Percentiles rank a stretch among this genome's conserved stretches.
phyloP scores from a whole-genome alignment of 2,329 filamentous ascomycete species.

The Curvularia sp. region DNA sequence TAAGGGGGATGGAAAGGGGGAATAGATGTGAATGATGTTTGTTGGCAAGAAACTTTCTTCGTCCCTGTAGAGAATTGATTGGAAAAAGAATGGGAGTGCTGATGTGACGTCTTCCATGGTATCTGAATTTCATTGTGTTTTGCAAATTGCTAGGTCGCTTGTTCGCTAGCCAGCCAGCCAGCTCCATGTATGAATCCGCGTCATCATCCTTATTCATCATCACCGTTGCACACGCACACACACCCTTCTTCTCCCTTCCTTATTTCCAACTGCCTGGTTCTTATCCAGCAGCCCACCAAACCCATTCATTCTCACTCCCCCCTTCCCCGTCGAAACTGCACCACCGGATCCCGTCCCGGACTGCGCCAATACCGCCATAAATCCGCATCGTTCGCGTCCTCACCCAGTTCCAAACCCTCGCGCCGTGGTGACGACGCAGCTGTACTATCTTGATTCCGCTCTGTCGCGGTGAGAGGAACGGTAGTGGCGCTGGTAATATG shows the following conservation, averaged over 20 bases:
- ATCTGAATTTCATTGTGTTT: no score
- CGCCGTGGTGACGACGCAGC: not conserved
- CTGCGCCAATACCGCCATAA: conserved; percentile 5
- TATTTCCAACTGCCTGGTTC: no score
- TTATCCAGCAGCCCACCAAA: not conserved
- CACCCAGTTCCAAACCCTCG: no score
- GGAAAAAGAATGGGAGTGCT: no score
- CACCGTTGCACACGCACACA: no score
- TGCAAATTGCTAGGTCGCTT: no score
- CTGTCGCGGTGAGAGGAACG: not conserved
- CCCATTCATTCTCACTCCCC: not conserved
- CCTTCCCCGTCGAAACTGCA: conserved; percentile 1
- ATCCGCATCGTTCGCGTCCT: not conserved
- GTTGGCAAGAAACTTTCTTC: not conserved
- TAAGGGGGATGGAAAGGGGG: not conserved
- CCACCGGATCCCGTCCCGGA: conserved; percentile 33
- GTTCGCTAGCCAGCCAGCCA: no score
- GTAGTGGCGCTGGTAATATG: conserved; percentile 24
- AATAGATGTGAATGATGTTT: not conserved
- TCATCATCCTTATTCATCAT: no score
- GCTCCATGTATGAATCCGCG: no score
- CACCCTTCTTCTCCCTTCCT: no score
- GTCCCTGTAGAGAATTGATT: not conserved
- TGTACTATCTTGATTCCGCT: not conserved
- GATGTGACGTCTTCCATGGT: no score